Percentiles rank a stretch among this genome's conserved stretches.
Conservation (phyloP, 2,329 filamentous ascomycete genomes). For the Aspergillus persii region DNA sequence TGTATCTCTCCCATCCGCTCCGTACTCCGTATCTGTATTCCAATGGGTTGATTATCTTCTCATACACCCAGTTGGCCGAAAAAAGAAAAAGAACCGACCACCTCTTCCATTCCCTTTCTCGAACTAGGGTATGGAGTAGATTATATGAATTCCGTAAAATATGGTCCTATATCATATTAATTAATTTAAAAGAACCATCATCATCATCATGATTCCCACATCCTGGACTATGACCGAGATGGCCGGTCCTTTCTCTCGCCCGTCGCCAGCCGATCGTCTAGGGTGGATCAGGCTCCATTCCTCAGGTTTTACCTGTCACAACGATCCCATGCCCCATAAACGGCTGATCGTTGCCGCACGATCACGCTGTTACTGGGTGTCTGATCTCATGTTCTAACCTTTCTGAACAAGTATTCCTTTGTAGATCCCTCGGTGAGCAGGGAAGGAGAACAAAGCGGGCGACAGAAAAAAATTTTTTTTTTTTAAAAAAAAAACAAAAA, state of each 20-base stretch:
- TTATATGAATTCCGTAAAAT: not conserved
- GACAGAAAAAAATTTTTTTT: too few species aligned
- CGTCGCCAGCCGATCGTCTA: not conserved
- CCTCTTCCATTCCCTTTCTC: not conserved
- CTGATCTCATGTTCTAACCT: slow-evolving; percentile 21
- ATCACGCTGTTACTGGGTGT: slow-evolving; percentile 15
- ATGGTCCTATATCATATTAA: not conserved
- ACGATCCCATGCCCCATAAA: slow-evolving; percentile 34
- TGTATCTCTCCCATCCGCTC: not conserved
- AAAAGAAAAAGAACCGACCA: too few species aligned
- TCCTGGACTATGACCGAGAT: not conserved
- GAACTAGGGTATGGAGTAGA: not conserved
- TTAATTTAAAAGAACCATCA: not conserved
- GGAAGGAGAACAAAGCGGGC: not conserved
- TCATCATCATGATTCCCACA: not conserved
- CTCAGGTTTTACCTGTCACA: slow-evolving; percentile 32
- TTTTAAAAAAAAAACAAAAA: not conserved
- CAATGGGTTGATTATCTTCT: not conserved
- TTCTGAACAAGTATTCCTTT: slow-evolving; percentile 8
- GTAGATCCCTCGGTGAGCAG: slow-evolving; percentile 11
- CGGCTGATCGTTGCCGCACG: slow-evolving; percentile 37
- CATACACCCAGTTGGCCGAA: too few species aligned
- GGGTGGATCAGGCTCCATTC: not conserved
- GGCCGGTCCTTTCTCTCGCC: not conserved
- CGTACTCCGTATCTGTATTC: not conserved